Evolutionary conservation across 208 protist species (phyloP).

Genomic region (Trypanosoma theileri): DNA sequence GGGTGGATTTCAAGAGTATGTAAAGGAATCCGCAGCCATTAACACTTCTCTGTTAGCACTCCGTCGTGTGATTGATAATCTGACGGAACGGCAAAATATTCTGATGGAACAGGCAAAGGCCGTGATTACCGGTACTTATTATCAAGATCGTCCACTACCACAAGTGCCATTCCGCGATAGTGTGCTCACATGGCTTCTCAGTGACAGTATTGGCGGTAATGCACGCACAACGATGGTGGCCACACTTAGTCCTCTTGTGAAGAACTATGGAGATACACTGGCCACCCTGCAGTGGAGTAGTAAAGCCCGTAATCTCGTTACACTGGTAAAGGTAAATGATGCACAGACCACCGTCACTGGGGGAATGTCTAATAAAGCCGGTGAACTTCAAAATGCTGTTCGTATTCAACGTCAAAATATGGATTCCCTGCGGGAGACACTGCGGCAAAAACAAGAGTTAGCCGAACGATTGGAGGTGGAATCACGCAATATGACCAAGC

Average conservation of each 20-base stretch:
- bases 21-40: slow-evolving; percentile 90
- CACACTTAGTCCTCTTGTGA: slow-evolving; percentile 84
- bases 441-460: slow-evolving; percentile 64
- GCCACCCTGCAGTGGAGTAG: slow-evolving; percentile 91
- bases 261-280: slow-evolving; percentile 88
- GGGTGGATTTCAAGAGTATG: slow-evolving; percentile 87
- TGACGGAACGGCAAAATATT: slow-evolving; percentile 88
- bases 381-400: slow-evolving; percentile 72
- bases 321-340: slow-evolving; percentile 87
- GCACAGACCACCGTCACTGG: slow-evolving; percentile 64
- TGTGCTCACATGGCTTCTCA: slow-evolving; percentile 89
- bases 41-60: slow-evolving; percentile 89
- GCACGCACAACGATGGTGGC: slow-evolving; percentile 91
- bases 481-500: slow-evolving; percentile 36
- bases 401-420: slow-evolving; percentile 83
- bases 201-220: slow-evolving; percentile 91
- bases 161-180: slow-evolving; percentile 92
- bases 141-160: slow-evolving; percentile 64
- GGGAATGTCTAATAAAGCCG: slow-evolving; percentile 64
- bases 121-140: slow-evolving; percentile 67
- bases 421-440: slow-evolving; percentile 72
- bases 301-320: slow-evolving; percentile 88
- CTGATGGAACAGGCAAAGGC: slow-evolving; percentile 84
- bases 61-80: slow-evolving; percentile 85
- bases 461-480: slow-evolving; percentile 65